Conservation (phyloP, 352 stramenopile species). For the Globisporangium takayamanum region DNA sequence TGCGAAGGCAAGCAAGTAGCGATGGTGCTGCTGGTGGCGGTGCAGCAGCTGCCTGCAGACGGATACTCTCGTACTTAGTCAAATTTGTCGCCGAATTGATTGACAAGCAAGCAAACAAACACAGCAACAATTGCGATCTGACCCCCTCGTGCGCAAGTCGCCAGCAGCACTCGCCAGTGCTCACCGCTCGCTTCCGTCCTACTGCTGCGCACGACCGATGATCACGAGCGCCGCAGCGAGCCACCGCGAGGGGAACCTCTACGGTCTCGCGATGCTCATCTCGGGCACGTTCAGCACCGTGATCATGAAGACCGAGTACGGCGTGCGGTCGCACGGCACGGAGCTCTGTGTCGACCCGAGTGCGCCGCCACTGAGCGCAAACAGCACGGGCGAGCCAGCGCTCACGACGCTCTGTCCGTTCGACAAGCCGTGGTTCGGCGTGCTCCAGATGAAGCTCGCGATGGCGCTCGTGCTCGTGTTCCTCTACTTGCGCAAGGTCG, state of each 20-base stretch:
- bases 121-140: neutral
- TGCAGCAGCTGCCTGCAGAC: no score
- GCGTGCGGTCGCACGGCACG: constrained; percentile 43
- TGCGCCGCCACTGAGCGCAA: constrained; percentile 3
- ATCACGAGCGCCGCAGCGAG: constrained; percentile 14
- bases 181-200: neutral
- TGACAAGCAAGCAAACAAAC: neutral
- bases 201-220: neutral
- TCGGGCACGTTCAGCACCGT: constrained; percentile 82
- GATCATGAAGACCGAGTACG: constrained; percentile 84
- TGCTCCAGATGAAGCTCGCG: constrained; percentile 82
- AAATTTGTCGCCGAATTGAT: neutral
- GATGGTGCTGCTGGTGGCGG: no score
- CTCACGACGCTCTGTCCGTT: constrained; percentile 65
- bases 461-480: constrained; percentile 79
- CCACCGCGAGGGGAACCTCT: constrained; percentile 31
- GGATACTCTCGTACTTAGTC: no score
- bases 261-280: constrained; percentile 62
- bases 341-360: constrained; percentile 43
- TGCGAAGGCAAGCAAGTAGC: no score
- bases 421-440: constrained; percentile 83
- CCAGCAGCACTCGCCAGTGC: neutral
- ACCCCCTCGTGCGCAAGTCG: neutral
- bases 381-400: constrained; percentile 9
- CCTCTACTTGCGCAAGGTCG: constrained; percentile 53